Evolutionary conservation across 345 rosid species (phyloP), one percentile per base, ranked within the genome.

Genomic region (Gossypium mustelinum): DNA sequence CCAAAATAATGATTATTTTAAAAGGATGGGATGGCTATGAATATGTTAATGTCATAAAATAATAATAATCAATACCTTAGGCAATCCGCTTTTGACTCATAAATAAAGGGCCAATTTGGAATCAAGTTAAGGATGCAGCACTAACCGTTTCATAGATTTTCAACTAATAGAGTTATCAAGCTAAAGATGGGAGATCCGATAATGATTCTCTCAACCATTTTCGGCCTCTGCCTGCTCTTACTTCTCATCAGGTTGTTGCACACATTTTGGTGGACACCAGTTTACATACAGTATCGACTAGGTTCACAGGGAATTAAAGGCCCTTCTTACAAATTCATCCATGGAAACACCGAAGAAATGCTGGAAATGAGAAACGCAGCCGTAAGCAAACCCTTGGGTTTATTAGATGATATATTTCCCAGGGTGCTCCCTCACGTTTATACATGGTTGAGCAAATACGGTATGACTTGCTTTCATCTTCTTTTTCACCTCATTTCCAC

Each of bases 321-420:
- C 43, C 85, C 82, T 65, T 41, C 87, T 54, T 82, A 73, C 79
- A 79, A 24, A 45, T 83, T 87, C 59, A 13, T 82, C 61, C 75
- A 77, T 68, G 87, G 90, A 29, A 87, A 43, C 79, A 79, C 70
- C 64, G 77, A 56, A 70, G 84, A 85, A 29, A 73, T 80, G 1
- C 6, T 50, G 20, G 41, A 29, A 50, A 76, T 81, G 83, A 74
- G 73, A 60, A 59, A 56, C 2, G 65, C 73, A 74, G 75, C 73
- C 18, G 7, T 22, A 62, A 70, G 10, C 41, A 54, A 61, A 48
- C 80, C 82, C 58, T 43, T 70, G 77, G 75, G 75, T 62, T 58
- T 76, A n/a, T 81, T 82, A 2, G 78, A 78, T 55, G 57, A 74
- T 29, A 63, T 79, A 44, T 34, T 85, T 41, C 63, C 84, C 6